Evolutionary conservation across 768 basidiomycete species (phyloP), one percentile per base, ranked within the genome.

Genomic region (Russula emetica): DNA sequence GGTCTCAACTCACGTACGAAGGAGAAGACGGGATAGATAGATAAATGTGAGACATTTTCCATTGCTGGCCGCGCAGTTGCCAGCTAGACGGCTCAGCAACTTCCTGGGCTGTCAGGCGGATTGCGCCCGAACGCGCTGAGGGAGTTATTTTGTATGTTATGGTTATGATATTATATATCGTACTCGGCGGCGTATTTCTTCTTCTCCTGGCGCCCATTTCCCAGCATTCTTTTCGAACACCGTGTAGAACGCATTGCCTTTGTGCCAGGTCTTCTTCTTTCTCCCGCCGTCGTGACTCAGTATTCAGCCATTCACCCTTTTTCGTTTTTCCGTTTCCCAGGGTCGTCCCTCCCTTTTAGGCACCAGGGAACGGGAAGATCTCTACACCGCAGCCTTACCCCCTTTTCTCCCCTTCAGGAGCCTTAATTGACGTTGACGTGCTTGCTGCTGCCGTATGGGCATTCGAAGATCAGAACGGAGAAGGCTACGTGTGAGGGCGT

Each of bases 341-440:
- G 55, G 13, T 32, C 47, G 6, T 22, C 1, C 40, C 34, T 47
- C 63, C 63, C 20, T 64, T 64, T 64, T 64, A 61, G 64, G 60
- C 64, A 64, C 63, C 40, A 60, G 32, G 63, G 54, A 55, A 30
- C 24, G 16, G 26, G 54, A 55, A n/a, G 53, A 64, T 64, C 63
- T 20, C 58, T 54, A 64, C 53, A 64, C 53, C 34, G 52, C 30
- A 45, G 32, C 30, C 34, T 44, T 52, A 24, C 26, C 59, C 61
- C 62, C 53, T 53, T 55, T 52, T 52, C 40, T 47, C 49, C 49
- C 22, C 47, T 45, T 56, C n/a, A 52, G 55, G 49, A 55, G 59
- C 40, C 49, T 34, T 55, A 60, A 47, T 52, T 65, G 64, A 65
- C 59, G 54, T 36, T 36, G 36, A 36, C 36, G 36, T 47, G n/a